A percentile compares a stretch with the other conserved stretches of the same genome.
Evolutionary conservation across 2,329 filamentous ascomycete species (phyloP).

Genomic region (Penicillium freii): DNA sequence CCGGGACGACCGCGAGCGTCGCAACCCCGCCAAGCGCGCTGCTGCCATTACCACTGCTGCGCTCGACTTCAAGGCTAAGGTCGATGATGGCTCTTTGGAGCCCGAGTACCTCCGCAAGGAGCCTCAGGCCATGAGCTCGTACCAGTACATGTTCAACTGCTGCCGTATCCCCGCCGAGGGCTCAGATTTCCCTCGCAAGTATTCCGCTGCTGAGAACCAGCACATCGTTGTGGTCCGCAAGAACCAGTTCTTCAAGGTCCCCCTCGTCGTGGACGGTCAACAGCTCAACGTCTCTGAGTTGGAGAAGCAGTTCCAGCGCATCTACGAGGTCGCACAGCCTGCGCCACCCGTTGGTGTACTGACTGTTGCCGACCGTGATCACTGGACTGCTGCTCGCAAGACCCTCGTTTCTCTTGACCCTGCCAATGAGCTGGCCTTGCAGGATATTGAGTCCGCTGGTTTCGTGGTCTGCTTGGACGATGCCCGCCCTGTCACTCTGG

Average conservation of each 20-base stretch:
- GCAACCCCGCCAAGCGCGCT: conserved; percentile 87
- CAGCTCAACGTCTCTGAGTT: conserved; percentile 87
- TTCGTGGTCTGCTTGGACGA: conserved; percentile 95
- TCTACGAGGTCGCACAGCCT: conserved; percentile 74
- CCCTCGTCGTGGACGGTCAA: conserved; percentile 75
- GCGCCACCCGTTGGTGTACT: conserved; percentile 75
- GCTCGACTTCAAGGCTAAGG: conserved; percentile 91
- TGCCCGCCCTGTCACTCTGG: conserved; percentile 82
- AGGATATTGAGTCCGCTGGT: conserved; percentile 81
- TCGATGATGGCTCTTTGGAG: conserved; percentile 78
- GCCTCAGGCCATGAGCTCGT: conserved; percentile 97
- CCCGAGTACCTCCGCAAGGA: conserved; percentile 99
- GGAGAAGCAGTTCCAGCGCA: conserved; percentile 79
- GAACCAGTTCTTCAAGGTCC: conserved; percentile 95
- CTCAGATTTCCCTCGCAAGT: conserved; percentile 81
- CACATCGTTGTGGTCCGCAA: conserved; percentile 89
- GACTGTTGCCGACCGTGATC: conserved; percentile 88
- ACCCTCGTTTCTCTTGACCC: conserved; percentile 73
- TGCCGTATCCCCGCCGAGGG: conserved; percentile 80
- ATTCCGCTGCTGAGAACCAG: conserved; percentile 69
- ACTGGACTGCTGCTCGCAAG: conserved; percentile 82
- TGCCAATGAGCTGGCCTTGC: conserved; percentile 72
- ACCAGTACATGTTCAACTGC: conserved; percentile 98
- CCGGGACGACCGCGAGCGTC: conserved; percentile 82
- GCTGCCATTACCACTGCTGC: conserved; percentile 83